Conservation (phyloP, 139 green algal species). For the Chlorella sp. region DNA sequence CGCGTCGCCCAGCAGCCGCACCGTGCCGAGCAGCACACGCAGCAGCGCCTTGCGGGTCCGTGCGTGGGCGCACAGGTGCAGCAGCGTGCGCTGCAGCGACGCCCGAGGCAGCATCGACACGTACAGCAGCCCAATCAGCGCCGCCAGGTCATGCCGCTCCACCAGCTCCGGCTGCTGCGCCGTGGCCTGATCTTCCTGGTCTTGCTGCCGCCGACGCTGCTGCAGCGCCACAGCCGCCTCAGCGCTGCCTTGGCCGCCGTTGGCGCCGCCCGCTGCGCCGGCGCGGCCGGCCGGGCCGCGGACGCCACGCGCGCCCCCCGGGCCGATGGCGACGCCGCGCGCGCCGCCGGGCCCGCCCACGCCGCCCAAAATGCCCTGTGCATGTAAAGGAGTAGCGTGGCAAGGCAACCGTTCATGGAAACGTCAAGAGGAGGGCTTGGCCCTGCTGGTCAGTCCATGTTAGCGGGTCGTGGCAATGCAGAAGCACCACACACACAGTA, state of each 20-base stretch:
- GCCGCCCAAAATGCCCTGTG: no score
- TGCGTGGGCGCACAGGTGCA: constrained; percentile 71
- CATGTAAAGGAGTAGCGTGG: no score
- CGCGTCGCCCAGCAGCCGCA: constrained; percentile 18
- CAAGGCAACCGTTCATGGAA: no score
- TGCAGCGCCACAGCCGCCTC: neutral
- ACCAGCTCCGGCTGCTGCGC: constrained; percentile 30
- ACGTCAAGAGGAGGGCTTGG: no score
- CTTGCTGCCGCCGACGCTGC: neutral
- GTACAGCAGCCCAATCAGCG: constrained; percentile 61
- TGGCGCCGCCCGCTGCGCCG: neutral
- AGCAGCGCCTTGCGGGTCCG: constrained; percentile 57
- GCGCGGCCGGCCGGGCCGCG: no score
- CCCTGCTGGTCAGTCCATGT: no score
- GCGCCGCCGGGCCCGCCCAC: no score
- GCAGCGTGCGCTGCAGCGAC: constrained; percentile 66
- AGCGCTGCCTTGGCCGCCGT: neutral
- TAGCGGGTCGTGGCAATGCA: no score
- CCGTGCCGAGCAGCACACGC: constrained; percentile 47
- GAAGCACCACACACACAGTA: no score
- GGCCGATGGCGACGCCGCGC: no score
- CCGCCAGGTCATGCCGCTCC: constrained; percentile 53
- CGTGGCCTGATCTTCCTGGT: neutral
- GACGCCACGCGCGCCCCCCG: no score
- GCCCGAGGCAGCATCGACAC: constrained; percentile 24